These are phyloP conservation scores for Paecilomyces fulvus DNA, from an alignment of 2,329 filamentous ascomycete genomes.

Conservation along the genomic window DNA sequence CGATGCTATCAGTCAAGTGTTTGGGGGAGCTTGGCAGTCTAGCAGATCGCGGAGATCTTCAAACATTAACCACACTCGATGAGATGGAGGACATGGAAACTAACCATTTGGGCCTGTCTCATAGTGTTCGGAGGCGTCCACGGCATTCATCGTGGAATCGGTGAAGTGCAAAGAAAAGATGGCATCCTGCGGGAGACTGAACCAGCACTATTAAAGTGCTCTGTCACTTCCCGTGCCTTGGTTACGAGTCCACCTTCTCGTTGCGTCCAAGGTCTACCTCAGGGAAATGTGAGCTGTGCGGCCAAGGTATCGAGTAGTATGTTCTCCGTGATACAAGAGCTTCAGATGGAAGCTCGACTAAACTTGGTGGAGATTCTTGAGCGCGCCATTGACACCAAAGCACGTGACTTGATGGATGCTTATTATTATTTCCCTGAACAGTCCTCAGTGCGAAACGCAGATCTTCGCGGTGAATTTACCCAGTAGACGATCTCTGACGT, in stretches of 20 bases:
- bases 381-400: neutral
- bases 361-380: neutral
- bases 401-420: neutral
- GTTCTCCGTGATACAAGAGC: neutral
- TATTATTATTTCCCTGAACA: neutral
- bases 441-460: neutral
- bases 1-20: slow-evolving; percentile 3
- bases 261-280: neutral
- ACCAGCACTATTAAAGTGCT: neutral
- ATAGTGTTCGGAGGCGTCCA: slow-evolving; percentile 54
- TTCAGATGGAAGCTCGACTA: neutral
- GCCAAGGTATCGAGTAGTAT: neutral
- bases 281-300: neutral
- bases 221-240: neutral
- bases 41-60: slow-evolving; percentile 6
- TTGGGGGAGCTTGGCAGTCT: neutral
- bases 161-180: slow-evolving; percentile 3
- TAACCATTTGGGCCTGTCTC: slow-evolving; percentile 39
- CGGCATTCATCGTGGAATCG: slow-evolving; percentile 50
- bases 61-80: neutral
- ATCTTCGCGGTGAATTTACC: neutral
- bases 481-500: neutral
- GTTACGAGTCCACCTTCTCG: neutral
- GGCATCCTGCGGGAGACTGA: slow-evolving; percentile 6
- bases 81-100: neutral